Conservation (phyloP, 2,329 filamentous ascomycete species). For the Fusarium mexicanum region DNA sequence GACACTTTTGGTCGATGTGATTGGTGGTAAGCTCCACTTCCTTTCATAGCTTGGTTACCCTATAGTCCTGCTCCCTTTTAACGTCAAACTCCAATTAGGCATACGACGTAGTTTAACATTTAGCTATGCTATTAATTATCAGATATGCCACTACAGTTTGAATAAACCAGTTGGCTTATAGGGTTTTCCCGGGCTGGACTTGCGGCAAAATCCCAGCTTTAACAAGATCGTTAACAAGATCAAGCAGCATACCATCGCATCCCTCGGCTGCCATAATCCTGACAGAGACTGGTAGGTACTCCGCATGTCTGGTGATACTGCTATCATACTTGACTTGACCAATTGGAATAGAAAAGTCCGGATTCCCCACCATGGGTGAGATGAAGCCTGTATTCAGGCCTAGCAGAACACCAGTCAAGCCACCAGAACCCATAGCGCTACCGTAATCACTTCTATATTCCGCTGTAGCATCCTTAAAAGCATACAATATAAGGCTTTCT, state of each 20-base stretch:
- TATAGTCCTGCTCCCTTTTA: background rate
- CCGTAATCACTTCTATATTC: background rate
- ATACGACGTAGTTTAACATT: rapidly evolving
- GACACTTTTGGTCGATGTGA: background rate
- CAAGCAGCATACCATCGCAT: background rate
- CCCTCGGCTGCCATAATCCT: background rate
- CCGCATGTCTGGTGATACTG: background rate
- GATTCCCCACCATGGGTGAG: background rate
- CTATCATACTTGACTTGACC: background rate
- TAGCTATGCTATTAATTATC: too few relatives aligned
- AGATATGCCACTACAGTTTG: rapidly evolving
- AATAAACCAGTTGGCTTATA: background rate
- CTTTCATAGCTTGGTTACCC: background rate
- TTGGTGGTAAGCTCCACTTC: background rate
- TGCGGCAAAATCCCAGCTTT: background rate
- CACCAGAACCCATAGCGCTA: background rate
- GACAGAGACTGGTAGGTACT: background rate
- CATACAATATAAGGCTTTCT: background rate
- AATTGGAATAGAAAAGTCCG: background rate
- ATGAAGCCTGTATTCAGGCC: background rate
- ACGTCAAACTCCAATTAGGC: background rate
- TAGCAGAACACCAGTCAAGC: background rate
- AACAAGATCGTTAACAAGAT: background rate
- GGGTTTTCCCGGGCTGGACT: background rate
- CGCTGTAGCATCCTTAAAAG: background rate